Base-by-base conservation (phyloP, 116 monocot species). In the Cymodocea nodosa region DNA sequence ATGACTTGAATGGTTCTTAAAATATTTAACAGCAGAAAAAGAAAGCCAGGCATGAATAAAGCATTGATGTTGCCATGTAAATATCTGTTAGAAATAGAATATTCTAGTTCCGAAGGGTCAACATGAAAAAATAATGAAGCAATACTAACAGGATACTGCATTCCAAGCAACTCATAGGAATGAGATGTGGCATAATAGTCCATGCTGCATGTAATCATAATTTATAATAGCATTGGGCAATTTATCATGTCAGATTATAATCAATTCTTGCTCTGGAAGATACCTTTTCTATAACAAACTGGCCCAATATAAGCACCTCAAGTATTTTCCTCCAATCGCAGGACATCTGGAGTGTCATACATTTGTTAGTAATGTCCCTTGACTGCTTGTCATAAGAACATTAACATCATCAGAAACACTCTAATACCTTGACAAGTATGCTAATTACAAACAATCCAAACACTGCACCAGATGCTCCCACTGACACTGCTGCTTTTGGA, bases 251-350 rank as follows among this genome's bases (percentile, higher is more conserved):
- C 7, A 44, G 7, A 44, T 44, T 44, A 8, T 37, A 62, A 61
- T 17, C n/a, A 19, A 16, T 19, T 35, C 4, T 35, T 35, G n/a
- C 9, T 37, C 37, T 62, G 37, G 22, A 19, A 12, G 24, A 56
- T 74, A 79, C 97, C 88, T 82, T 90, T 64, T 97, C 91, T 68
- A 97, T 78, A 66, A 97, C 97, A 79, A 97, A 97, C 68, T 90
- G 97, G 51, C 91, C 97, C 25, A 97, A 78, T 76, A 97, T 88
- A 80, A 97, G 74, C 70, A 97, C 97, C 64, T 97, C 97, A 59
- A 88, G 81, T 35, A 91, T 91, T 73, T 91, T 97, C 74, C 88
- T 91, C 97, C 97, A 97, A 70, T 97, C 91, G 85, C 87, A 97
- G 0, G 88, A 91, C 73, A 97, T 79, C 97, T 97, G 83, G 71